These are phyloP conservation scores for Globomyces pollinis-pini DNA, from an alignment of 192 early-diverging fungal species.

Conservation along the genomic window DNA sequence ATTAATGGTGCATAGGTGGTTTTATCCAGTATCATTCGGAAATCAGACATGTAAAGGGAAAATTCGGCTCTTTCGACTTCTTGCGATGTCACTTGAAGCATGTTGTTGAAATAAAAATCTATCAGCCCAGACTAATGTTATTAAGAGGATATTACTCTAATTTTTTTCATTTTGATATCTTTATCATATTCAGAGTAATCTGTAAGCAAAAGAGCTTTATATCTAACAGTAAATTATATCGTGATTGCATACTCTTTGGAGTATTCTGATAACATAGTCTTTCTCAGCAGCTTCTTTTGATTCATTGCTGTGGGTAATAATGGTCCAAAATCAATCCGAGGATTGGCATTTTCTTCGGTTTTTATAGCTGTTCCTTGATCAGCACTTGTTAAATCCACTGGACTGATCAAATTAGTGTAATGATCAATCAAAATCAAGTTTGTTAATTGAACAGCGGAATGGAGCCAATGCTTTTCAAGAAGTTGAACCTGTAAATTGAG, in stretches of 20 bases:
- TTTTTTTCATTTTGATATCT: constrained; percentile 1
- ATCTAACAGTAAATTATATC: too few relatives aligned
- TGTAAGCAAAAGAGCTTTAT: neutral
- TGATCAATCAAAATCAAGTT: constrained; percentile 3
- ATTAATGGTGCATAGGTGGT: constrained; percentile 27
- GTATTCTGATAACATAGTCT: constrained; percentile 38
- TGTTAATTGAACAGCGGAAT: neutral
- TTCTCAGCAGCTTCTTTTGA: constrained; percentile 41
- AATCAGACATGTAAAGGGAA: constrained; percentile 29
- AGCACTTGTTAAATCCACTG: neutral
- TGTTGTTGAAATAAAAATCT: constrained; percentile 41
- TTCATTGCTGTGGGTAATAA: constrained; percentile 5
- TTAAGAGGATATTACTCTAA: neutral
- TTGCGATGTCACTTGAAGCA: constrained; percentile 34
- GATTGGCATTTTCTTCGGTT: neutral
- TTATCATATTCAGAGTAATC: constrained; percentile 12
- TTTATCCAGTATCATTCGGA: constrained; percentile 15
- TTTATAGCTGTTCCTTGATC: neutral
- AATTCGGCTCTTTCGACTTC: constrained; percentile 45
- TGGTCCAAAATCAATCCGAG: constrained; percentile 13
- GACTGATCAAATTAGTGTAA: too few relatives aligned
- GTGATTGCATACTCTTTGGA: constrained; percentile 23
- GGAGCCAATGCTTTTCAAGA: constrained; percentile 36
- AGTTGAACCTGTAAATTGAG: constrained; percentile 32
- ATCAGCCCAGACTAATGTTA: constrained; percentile 21